Evolutionary conservation across 176 grass and related monocot genomes (phyloP).

Genomic region (Zea luxurians): DNA sequence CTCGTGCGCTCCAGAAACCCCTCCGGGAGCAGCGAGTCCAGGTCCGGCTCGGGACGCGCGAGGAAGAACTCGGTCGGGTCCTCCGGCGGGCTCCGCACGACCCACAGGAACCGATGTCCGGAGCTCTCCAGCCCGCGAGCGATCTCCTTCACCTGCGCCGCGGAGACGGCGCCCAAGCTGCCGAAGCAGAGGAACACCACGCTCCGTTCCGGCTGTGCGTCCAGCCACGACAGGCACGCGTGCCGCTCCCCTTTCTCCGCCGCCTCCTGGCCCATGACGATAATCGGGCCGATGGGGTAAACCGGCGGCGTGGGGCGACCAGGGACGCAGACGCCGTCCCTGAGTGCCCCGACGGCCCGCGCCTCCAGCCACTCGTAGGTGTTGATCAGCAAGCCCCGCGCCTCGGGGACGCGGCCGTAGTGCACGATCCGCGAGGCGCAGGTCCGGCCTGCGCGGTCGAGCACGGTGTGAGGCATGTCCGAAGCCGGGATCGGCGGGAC

Average conservation of each 20-base stretch:
- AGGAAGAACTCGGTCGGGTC: slow-evolving; percentile 37
- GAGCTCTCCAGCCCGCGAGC: slow-evolving; percentile 52
- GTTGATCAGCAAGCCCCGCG: slow-evolving; percentile 49
- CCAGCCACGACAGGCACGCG: slow-evolving; percentile 61
- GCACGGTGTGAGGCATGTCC: slow-evolving; percentile 37
- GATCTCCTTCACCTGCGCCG: slow-evolving; percentile 44
- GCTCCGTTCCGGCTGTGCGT: slow-evolving; percentile 50
- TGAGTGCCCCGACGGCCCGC: slow-evolving; percentile 15
- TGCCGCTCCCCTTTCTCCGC: slow-evolving; percentile 27
- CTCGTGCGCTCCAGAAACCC: slow-evolving; percentile 60
- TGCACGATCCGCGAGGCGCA: slow-evolving; percentile 12
- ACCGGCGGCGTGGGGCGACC: slow-evolving; percentile 41
- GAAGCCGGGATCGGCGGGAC: slow-evolving; percentile 51
- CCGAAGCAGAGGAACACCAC: slow-evolving; percentile 71
- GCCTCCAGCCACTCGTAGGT: slow-evolving; percentile 60
- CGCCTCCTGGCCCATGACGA: slow-evolving; percentile 1
- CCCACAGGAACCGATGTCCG: slow-evolving; percentile 61
- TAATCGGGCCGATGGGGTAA: slow-evolving; percentile 63
- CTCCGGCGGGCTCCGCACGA: slow-evolving; percentile 41
- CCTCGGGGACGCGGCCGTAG: slow-evolving; percentile 24
- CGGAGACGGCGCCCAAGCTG: slow-evolving; percentile 49
- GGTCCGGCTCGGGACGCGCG: slow-evolving; percentile 31
- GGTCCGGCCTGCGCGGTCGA: slow-evolving; percentile 19
- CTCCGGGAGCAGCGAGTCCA: slow-evolving; percentile 51
- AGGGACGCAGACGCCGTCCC: slow-evolving; percentile 15